Evolutionary conservation across 202 grass and related monocot species (phyloP).

Genomic region (Setaria italica): DNA sequence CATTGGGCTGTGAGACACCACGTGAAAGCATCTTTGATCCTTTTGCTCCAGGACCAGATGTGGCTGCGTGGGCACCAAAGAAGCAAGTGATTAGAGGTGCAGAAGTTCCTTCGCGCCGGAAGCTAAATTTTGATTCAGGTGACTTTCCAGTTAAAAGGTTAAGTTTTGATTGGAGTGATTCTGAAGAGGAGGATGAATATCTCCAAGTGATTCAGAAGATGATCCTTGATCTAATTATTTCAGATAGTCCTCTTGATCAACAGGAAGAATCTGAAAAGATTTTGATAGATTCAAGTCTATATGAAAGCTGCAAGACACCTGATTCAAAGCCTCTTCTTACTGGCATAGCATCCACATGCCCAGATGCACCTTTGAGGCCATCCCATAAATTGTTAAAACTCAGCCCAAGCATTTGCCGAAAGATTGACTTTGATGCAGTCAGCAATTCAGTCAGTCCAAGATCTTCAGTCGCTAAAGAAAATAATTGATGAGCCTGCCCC

Average conservation of each 20-base stretch:
- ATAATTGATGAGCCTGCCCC: not conserved
- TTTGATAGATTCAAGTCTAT: constrained; percentile 26
- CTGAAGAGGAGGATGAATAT: constrained; percentile 61
- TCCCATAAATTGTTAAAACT: constrained; percentile 52
- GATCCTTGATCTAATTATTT: constrained; percentile 75
- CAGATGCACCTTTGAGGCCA: constrained; percentile 50
- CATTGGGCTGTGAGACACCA: constrained; percentile 65
- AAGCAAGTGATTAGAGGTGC: constrained; percentile 58
- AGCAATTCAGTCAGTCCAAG: constrained; percentile 35
- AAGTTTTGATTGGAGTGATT: constrained; percentile 58
- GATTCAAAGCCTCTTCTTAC: constrained; percentile 55
- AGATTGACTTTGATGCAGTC: constrained; percentile 64
- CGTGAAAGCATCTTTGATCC: constrained; percentile 82
- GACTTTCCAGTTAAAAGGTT: constrained; percentile 52
- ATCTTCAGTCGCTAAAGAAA: not conserved
- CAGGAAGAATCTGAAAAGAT: constrained; percentile 45
- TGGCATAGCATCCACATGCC: constrained; percentile 64
- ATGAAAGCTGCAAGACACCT: constrained; percentile 54
- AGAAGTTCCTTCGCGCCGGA: constrained; percentile 48
- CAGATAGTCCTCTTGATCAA: constrained; percentile 23
- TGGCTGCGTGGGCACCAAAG: constrained; percentile 66
- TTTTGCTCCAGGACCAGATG: constrained; percentile 78
- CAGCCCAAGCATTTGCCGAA: constrained; percentile 62
- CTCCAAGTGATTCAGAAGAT: constrained; percentile 59
- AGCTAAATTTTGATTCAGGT: constrained; percentile 70